phyloP scores from a whole-genome alignment of 805 yeast genomes.

The Starmera pachycereana region DNA sequence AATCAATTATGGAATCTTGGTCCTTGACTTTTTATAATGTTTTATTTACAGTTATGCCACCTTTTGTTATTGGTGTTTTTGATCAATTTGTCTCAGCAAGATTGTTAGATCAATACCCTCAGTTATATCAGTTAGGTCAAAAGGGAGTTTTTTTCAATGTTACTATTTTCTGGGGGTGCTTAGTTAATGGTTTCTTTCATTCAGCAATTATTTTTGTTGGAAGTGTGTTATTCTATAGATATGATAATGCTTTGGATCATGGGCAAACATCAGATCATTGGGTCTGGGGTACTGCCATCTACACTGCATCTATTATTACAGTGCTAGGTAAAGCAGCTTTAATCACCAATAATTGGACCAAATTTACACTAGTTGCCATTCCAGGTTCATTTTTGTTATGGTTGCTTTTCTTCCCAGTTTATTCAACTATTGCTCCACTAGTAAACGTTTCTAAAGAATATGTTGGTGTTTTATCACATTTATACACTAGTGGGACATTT shows the following conservation, averaged over 20 bases:
- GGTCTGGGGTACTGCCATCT: slow-evolving; percentile 90
- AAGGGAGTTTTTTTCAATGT: slow-evolving; percentile 82
- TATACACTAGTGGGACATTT: slow-evolving; percentile 69
- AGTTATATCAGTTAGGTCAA: slow-evolving; percentile 85
- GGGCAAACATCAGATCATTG: slow-evolving; percentile 82
- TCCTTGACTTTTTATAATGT: slow-evolving; percentile 93
- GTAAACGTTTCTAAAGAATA: slow-evolving; percentile 77
- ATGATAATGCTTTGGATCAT: slow-evolving; percentile 51
- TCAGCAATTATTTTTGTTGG: slow-evolving; percentile 77
- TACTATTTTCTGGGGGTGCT: slow-evolving; percentile 95
- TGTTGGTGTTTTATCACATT: slow-evolving; percentile 63
- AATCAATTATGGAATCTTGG: slow-evolving; percentile 96
- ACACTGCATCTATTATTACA: slow-evolving; percentile 78
- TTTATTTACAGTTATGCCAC: slow-evolving; percentile 88
- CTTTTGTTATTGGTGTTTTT: slow-evolving; percentile 91
- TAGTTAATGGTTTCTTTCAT: slow-evolving; percentile 89
- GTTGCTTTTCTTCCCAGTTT: slow-evolving; percentile 80
- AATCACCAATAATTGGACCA: slow-evolving; percentile 89
- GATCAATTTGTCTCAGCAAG: slow-evolving; percentile 94
- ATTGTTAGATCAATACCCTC: slow-evolving; percentile 84
- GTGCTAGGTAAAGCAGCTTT: slow-evolving; percentile 93
- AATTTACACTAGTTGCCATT: slow-evolving; percentile 81
- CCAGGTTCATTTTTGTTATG: slow-evolving; percentile 88
- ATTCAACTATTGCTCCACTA: slow-evolving; percentile 76
- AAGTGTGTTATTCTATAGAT: slow-evolving; percentile 53